A percentile compares a stretch with the other conserved stretches of the same genome.
These are phyloP conservation scores for Pleodorina starrii DNA, from an alignment of 139 green algal genomes.

Conservation along the genomic window DNA sequence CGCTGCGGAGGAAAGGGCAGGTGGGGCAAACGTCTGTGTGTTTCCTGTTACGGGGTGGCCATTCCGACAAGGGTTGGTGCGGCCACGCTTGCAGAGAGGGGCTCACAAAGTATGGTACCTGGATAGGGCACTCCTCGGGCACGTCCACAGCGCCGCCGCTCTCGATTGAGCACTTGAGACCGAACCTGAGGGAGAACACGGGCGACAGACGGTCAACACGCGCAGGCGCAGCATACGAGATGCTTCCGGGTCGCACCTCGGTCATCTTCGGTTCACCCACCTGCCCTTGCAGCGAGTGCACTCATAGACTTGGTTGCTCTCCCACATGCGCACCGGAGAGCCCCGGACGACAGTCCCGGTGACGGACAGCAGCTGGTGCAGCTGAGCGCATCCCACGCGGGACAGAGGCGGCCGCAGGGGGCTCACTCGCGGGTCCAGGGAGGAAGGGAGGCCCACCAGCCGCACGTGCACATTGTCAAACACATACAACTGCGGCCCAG, in stretches of 20 bases:
- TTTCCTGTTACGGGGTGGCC: too few relatives aligned
- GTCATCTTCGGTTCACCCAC: background rate
- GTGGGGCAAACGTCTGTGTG: too few relatives aligned
- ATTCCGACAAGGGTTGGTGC: too few relatives aligned
- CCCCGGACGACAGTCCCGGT: constrained; percentile 83
- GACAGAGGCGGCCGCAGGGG: constrained; percentile 59
- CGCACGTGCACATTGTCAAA: constrained; percentile 72
- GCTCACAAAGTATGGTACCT: background rate
- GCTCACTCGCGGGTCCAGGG: constrained; percentile 47
- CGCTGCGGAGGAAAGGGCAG: background rate
- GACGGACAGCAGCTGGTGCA: constrained; percentile 78
- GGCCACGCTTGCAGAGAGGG: too few relatives aligned
- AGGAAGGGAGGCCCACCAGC: constrained; percentile 62
- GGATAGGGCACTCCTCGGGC: constrained; percentile 48
- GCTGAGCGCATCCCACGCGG: constrained; percentile 68
- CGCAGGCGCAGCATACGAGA: too few relatives aligned
- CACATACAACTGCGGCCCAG: background rate
- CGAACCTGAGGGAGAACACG: background rate
- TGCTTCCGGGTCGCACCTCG: too few relatives aligned
- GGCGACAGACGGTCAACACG: too few relatives aligned
- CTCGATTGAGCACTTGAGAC: constrained; percentile 47
- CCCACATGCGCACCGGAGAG: constrained; percentile 82
- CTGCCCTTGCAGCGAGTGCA: constrained; percentile 44
- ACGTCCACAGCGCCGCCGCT: constrained; percentile 48
- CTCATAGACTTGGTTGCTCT: constrained; percentile 73